A percentile compares a stretch with the other conserved stretches of the same genome.
Evolutionary conservation across 2,329 filamentous ascomycete species (phyloP).

Genomic region (Claviceps spartinae): DNA sequence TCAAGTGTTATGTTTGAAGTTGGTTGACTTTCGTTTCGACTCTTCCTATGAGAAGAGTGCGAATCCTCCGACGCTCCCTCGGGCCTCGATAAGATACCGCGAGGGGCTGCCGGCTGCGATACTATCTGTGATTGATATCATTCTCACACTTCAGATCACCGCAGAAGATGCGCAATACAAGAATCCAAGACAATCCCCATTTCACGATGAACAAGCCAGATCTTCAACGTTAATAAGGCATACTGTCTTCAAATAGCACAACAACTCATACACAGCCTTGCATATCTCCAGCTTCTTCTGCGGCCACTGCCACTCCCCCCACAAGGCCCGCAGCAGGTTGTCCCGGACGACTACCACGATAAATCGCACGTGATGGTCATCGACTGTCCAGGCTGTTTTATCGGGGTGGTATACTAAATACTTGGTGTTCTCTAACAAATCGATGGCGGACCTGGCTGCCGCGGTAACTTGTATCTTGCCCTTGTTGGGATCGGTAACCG

Average conservation of each 20-base stretch:
- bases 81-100: too few relatives aligned
- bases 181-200: neutral
- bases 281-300: constrained; percentile 14
- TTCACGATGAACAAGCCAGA: neutral
- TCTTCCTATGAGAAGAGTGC: too few relatives aligned
- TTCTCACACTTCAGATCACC: neutral
- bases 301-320: constrained; percentile 20
- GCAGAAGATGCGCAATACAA: neutral
- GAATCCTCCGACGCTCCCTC: too few relatives aligned
- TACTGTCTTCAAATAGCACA: neutral
- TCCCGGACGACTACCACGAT: constrained; percentile 22
- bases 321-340: constrained; percentile 20
- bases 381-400: constrained; percentile 21
- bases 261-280: neutral
- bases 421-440: constrained; percentile 10
- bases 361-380: constrained; percentile 27
- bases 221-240: neutral
- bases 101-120: too few relatives aligned
- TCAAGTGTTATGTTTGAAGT: too few relatives aligned
- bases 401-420: constrained; percentile 23
- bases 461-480: constrained; percentile 11
- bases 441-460: constrained; percentile 19
- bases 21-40: too few relatives aligned
- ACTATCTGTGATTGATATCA: too few relatives aligned
- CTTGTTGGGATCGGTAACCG: constrained; percentile 20